A percentile compares a stretch with the other conserved stretches of the same genome.
Conservation (phyloP, 164 flowering plant genomes). For the Dillenia turbinata region DNA sequence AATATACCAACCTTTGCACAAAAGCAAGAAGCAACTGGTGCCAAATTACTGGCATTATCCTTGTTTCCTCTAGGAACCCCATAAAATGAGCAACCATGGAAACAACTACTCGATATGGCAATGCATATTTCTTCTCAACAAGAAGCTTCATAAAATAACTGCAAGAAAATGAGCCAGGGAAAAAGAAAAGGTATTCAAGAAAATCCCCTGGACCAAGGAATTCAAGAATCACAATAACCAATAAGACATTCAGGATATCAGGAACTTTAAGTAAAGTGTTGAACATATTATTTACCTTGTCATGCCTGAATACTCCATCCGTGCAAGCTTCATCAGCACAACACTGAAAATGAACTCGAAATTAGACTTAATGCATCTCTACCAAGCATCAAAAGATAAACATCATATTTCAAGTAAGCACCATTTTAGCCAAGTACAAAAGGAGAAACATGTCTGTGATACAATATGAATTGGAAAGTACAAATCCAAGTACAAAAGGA, state of each 20-base stretch:
- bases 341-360: slow-evolving; percentile 44
- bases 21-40: slow-evolving; percentile 95
- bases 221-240: too few relatives aligned
- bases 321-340: slow-evolving; percentile 85
- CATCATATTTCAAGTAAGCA: background rate
- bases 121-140: slow-evolving; percentile 86
- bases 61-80: slow-evolving; percentile 65
- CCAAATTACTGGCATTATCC: slow-evolving; percentile 98
- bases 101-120: slow-evolving; percentile 86
- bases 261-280: too few relatives aligned
- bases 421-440: background rate
- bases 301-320: slow-evolving; percentile 91
- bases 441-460: background rate
- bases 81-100: slow-evolving; percentile 76
- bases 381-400: background rate
- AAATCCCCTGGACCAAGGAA: too few relatives aligned
- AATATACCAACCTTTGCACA: slow-evolving; percentile 71
- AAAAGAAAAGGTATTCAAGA: background rate
- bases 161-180: slow-evolving; percentile 26
- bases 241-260: too few relatives aligned
- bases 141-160: slow-evolving; percentile 91
- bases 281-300: slow-evolving; percentile 58
- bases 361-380: slow-evolving; percentile 7
- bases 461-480: background rate
- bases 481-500: background rate